These are phyloP conservation scores for Phytophthora ohioensis DNA, from an alignment of 352 stramenopile species.

Conservation along the genomic window DNA sequence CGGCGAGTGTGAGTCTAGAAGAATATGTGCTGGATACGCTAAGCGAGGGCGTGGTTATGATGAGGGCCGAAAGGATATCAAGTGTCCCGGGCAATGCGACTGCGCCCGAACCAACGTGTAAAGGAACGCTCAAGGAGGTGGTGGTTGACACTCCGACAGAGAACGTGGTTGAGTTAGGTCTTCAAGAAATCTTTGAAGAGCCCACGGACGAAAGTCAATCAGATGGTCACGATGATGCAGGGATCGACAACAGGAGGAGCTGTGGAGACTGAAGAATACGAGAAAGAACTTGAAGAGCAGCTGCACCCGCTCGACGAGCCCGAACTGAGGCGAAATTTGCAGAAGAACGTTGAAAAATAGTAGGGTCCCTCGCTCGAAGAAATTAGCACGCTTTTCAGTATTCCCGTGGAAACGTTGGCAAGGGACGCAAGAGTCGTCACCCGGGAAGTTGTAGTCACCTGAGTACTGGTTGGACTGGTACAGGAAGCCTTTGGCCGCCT, in stretches of 20 bases:
- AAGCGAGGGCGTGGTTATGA: no score
- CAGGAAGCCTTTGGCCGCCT: neutral
- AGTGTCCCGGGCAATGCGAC: no score
- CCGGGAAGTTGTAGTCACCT: neutral
- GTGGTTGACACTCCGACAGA: no score
- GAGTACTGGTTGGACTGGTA: slow-evolving; percentile 13
- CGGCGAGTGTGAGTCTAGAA: no score
- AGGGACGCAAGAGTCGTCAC: neutral
- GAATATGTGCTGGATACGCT: no score
- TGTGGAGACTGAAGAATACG: neutral
- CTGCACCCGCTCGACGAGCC: neutral
- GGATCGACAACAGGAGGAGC: neutral
- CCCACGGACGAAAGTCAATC: no score
- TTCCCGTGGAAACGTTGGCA: neutral
- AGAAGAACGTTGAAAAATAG: neutral
- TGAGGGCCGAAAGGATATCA: no score
- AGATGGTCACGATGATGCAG: neutral
- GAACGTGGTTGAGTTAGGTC: no score
- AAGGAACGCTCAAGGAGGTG: no score
- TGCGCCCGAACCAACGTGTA: no score
- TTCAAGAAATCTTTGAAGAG: no score
- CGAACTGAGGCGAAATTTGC: neutral
- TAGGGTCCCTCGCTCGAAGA: neutral
- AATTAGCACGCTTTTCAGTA: neutral
- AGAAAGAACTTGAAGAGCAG: slow-evolving; percentile 11